A percentile compares a stretch with the other conserved stretches of the same genome.
Conservation (phyloP, 495 filamentous ascomycete species). For the Podospora tetraspora region DNA sequence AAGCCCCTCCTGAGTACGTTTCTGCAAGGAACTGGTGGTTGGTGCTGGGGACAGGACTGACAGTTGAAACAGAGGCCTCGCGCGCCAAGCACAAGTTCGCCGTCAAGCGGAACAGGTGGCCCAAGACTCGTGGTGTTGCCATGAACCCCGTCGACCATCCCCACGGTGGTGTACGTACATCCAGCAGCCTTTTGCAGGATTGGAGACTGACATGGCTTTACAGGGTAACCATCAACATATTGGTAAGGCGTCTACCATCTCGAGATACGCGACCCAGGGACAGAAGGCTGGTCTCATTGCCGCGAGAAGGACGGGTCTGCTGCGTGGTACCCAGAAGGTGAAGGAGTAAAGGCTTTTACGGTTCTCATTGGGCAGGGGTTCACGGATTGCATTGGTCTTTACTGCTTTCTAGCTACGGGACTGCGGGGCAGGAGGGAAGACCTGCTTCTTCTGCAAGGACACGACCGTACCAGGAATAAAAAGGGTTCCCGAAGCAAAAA, state of each 20-base stretch:
- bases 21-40: not conserved
- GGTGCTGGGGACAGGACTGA: slow-evolving; percentile 16
- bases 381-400: slow-evolving; percentile 50
- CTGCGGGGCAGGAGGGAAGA: slow-evolving; percentile 36
- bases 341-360: slow-evolving; percentile 73
- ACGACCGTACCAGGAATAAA: slow-evolving; percentile 33
- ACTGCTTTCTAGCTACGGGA: slow-evolving; percentile 50
- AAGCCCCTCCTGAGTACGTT: slow-evolving; percentile 87
- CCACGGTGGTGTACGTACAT: slow-evolving; percentile 70
- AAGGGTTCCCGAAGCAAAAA: slow-evolving; percentile 30
- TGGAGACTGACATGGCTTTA: slow-evolving; percentile 31
- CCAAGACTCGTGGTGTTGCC: slow-evolving; percentile 99
- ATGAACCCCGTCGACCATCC: slow-evolving; percentile 99
- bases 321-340: slow-evolving; percentile 98
- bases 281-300: slow-evolving; percentile 99
- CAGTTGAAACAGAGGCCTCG: slow-evolving; percentile 67
- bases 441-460: slow-evolving; percentile 30
- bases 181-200: not conserved
- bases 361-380: slow-evolving; percentile 51
- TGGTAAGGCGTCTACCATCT: slow-evolving; percentile 99
- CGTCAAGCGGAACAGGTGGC: slow-evolving; percentile 99
- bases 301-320: slow-evolving; percentile 95
- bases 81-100: slow-evolving; percentile 99
- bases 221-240: slow-evolving; percentile 99
- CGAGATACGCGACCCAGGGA: slow-evolving; percentile 91